These are phyloP conservation scores for Scheffersomyces amazonensis DNA, from an alignment of 805 yeast species.

Conservation along the genomic window DNA sequence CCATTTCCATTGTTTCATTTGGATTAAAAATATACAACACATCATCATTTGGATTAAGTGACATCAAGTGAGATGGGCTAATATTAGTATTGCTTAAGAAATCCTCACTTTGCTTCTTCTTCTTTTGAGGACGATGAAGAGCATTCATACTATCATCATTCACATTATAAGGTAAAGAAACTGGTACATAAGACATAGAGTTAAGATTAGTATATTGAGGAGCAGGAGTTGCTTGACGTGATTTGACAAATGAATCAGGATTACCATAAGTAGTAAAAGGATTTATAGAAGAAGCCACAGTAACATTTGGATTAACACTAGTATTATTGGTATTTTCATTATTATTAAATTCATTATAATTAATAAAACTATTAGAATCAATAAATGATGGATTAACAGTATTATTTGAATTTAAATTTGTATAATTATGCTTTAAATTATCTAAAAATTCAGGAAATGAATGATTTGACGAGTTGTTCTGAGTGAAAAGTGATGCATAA, in stretches of 20 bases:
- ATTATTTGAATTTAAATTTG: slow-evolving; percentile 7
- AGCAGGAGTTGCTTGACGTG: slow-evolving; percentile 6
- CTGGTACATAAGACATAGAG: slow-evolving; percentile 2
- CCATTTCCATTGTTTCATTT: slow-evolving; percentile 24
- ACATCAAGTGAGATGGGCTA: slow-evolving; percentile 37
- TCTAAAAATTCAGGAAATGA: slow-evolving; percentile 24
- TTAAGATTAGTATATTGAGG: slow-evolving; percentile 1
- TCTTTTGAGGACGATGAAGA: background rate
- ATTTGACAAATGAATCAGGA: slow-evolving; percentile 27
- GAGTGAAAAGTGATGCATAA: slow-evolving; percentile 5
- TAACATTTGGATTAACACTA: background rate
- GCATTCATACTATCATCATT: slow-evolving; percentile 7
- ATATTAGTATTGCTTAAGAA: slow-evolving; percentile 39
- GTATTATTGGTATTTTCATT: background rate
- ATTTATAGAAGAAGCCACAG: slow-evolving; percentile 16
- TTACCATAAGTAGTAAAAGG: slow-evolving; percentile 42
- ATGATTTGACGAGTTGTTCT: slow-evolving; percentile 8
- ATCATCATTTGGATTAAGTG: slow-evolving; percentile 21
- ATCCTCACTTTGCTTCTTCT: slow-evolving; percentile 25
- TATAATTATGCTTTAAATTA: slow-evolving; percentile 11
- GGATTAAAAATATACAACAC: slow-evolving; percentile 7
- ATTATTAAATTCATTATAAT: background rate
- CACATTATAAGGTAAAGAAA: slow-evolving; percentile 9
- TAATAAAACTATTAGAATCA: background rate
- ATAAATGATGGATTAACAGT: slow-evolving; percentile 1